These are phyloP conservation scores for Medicago arabica DNA, from an alignment of 306 rosid genomes.

Conservation along the genomic window DNA sequence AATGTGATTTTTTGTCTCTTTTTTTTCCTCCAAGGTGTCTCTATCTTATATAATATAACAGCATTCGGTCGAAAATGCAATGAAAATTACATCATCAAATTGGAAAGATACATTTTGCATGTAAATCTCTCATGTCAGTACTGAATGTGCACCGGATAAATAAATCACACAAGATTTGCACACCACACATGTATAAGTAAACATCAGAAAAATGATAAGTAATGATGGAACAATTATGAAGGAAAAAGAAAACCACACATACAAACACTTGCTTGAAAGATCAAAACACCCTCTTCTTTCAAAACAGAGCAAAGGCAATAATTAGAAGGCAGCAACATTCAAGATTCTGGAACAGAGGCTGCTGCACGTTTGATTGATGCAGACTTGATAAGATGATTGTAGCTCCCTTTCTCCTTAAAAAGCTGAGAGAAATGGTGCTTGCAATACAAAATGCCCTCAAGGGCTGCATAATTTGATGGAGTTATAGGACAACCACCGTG, in stretches of 20 bases:
- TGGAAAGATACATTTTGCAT: constrained; percentile 29
- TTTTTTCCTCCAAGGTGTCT: too few relatives aligned
- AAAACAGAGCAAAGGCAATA: constrained; percentile 6
- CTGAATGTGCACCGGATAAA: constrained; percentile 44
- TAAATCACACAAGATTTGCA: constrained; percentile 46
- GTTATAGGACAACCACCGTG: constrained; percentile 92
- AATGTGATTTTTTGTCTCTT: too few relatives aligned
- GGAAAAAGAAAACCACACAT: constrained; percentile 30
- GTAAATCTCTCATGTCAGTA: constrained; percentile 30
- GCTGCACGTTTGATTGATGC: constrained; percentile 74
- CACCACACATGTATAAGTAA: constrained; percentile 39
- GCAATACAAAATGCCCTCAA: constrained; percentile 94
- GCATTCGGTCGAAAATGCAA: constrained; percentile 8
- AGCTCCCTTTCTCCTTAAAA: constrained; percentile 90
- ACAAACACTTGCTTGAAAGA: constrained; percentile 40
- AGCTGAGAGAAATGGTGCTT: constrained; percentile 97
- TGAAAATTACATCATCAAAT: constrained; percentile 13
- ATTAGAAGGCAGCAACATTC: constrained; percentile 31
- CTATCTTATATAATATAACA: too few relatives aligned
- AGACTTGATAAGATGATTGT: constrained; percentile 77
- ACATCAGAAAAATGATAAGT: constrained; percentile 37
- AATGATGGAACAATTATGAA: constrained; percentile 20
- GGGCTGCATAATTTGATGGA: constrained; percentile 92
- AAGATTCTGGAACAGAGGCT: constrained; percentile 59
- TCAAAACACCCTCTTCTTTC: constrained; percentile 13